phyloP scores from a whole-genome alignment of 1,284 basidiomycete genomes.

The Trichosporon sp. region DNA sequence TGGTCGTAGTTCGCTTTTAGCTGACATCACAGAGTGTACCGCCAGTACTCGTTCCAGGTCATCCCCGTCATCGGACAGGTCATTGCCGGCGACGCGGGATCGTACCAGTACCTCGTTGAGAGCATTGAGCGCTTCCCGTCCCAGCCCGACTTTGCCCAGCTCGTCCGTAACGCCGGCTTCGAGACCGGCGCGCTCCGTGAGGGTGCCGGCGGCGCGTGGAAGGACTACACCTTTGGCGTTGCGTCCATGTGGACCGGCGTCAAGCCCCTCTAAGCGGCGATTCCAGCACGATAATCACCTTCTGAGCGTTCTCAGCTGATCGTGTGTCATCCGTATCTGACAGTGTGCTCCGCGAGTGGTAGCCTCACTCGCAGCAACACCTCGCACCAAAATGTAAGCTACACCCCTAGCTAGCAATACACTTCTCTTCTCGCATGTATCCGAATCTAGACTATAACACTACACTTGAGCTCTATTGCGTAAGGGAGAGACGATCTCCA shows the following conservation, averaged over 20 bases:
- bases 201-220: conserved; percentile 81
- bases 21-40: conserved; percentile 63
- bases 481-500: background rate
- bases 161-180: conserved; percentile 74
- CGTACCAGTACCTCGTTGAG: conserved; percentile 97
- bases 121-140: conserved; percentile 92
- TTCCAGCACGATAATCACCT: too few relatives aligned
- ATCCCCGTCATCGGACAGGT: conserved; percentile 93
- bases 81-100: conserved; percentile 87
- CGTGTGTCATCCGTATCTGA: too few relatives aligned
- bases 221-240: conserved; percentile 77
- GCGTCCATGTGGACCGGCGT: conserved; percentile 79
- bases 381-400: background rate
- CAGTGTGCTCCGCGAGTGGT: too few relatives aligned
- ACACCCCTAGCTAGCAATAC: background rate
- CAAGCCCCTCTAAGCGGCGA: conserved; percentile 52
- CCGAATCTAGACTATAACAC: background rate
- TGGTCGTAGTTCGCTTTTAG: too few relatives aligned
- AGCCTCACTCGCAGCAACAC: background rate
- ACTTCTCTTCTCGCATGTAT: conserved; percentile 1
- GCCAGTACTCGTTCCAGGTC: conserved; percentile 92
- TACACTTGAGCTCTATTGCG: background rate
- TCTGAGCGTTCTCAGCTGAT: too few relatives aligned
- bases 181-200: conserved; percentile 63
- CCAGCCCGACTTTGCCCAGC: conserved; percentile 80